These are phyloP conservation scores for Syncephalis plumigaleata DNA, from an alignment of 371 early-diverging fungal genomes.

Conservation along the genomic window DNA sequence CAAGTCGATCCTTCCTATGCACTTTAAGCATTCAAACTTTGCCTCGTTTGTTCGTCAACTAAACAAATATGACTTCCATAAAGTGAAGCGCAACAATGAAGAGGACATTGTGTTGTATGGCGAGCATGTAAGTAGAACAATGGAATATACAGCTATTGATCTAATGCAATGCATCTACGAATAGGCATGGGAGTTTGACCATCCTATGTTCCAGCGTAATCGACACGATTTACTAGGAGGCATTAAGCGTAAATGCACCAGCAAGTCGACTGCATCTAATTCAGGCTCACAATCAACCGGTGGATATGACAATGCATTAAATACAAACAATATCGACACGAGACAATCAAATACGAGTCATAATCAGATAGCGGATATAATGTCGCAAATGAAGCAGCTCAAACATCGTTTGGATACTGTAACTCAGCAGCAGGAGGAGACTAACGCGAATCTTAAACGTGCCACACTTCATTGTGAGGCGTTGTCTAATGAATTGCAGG, in stretches of 20 bases:
- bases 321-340: too few relatives aligned
- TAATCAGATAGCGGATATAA: too few relatives aligned
- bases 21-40: conserved; percentile 77
- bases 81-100: conserved; percentile 40
- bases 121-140: conserved; percentile 26
- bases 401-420: too few relatives aligned
- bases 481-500: too few relatives aligned
- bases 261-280: not conserved
- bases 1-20: conserved; percentile 49
- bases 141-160: not conserved
- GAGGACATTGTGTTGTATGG: conserved; percentile 34
- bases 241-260: conserved; percentile 18
- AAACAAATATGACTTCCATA: conserved; percentile 94
- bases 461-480: too few relatives aligned
- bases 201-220: conserved; percentile 49
- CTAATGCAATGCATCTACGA: not conserved
- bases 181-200: conserved; percentile 64
- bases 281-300: too few relatives aligned
- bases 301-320: too few relatives aligned
- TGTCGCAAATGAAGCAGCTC: too few relatives aligned
- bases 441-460: too few relatives aligned
- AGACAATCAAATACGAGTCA: too few relatives aligned
- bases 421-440: too few relatives aligned
- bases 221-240: conserved; percentile 39
- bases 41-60: conserved; percentile 85